Evolutionary conservation across 805 yeast genomes (phyloP).

Genomic region (Schizosaccharomyces octosporus): DNA sequence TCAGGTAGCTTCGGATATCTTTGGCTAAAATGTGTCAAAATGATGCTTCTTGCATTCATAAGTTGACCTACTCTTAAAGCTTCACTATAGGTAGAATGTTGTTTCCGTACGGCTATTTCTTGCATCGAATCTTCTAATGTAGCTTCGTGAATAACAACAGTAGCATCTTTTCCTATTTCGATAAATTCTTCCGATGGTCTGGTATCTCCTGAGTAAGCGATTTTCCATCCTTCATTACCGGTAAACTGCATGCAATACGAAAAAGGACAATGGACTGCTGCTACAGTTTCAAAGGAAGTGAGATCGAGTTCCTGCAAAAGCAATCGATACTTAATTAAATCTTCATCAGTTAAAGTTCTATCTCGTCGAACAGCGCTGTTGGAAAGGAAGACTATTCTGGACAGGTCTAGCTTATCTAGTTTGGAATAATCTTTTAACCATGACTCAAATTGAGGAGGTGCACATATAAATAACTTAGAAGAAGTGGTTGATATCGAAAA

Average conservation of each 20-base stretch:
- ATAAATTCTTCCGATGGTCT: constrained; percentile 53
- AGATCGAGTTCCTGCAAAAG: constrained; percentile 19
- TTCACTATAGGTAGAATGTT: constrained; percentile 72
- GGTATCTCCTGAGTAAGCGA: constrained; percentile 88
- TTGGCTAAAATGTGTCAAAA: constrained; percentile 82
- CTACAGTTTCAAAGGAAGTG: constrained; percentile 18
- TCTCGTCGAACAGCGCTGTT: background rate
- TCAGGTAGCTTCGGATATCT: constrained; percentile 20
- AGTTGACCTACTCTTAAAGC: constrained; percentile 44
- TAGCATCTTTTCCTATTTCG: constrained; percentile 37
- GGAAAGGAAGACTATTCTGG: background rate
- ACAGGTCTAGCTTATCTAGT: background rate
- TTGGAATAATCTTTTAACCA: background rate
- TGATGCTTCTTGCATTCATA: constrained; percentile 47
- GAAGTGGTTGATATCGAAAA: constrained; percentile 21
- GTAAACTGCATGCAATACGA: constrained; percentile 45
- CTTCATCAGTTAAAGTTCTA: too few species aligned
- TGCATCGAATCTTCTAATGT: constrained; percentile 60
- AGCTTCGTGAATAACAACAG: constrained; percentile 75
- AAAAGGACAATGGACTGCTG: constrained; percentile 63
- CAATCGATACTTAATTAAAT: too few species aligned
- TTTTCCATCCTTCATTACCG: constrained; percentile 26
- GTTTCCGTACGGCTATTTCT: constrained; percentile 57
- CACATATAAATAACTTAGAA: background rate
- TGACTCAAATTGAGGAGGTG: background rate